Evolutionary conservation across 805 yeast genomes (phyloP).

Genomic region (Kregervanrija delftensis): DNA sequence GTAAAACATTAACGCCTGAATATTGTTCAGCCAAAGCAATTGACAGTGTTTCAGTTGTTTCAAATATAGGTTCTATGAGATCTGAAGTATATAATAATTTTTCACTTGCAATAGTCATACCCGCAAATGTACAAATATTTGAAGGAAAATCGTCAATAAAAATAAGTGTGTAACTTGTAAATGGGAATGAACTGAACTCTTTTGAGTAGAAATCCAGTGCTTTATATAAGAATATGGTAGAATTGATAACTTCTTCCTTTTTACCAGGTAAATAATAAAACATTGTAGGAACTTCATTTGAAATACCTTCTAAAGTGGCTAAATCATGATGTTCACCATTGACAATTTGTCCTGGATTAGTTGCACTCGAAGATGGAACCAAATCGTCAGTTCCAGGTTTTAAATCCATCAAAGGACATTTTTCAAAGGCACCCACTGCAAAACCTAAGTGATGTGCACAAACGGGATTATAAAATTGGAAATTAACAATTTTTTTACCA

Average conservation of each 20-base stretch:
- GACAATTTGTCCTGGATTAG: slow-evolving; percentile 14
- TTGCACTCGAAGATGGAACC: slow-evolving; percentile 21
- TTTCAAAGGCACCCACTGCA: slow-evolving; percentile 85
- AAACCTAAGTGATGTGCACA: slow-evolving; percentile 94
- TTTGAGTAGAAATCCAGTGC: slow-evolving; percentile 79
- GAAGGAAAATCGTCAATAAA: slow-evolving; percentile 56
- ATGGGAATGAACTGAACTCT: slow-evolving; percentile 92
- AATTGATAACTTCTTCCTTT: slow-evolving; percentile 51
- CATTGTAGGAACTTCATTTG: slow-evolving; percentile 43
- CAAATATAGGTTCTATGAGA: slow-evolving; percentile 70
- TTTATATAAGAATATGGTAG: slow-evolving; percentile 67
- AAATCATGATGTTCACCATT: too few relatives aligned
- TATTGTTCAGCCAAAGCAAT: slow-evolving; percentile 80
- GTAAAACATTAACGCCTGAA: slow-evolving; percentile 88
- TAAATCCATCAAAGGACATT: slow-evolving; percentile 44
- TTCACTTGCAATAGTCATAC: slow-evolving; percentile 57
- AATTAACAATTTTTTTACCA: slow-evolving; percentile 68
- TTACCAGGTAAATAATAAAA: slow-evolving; percentile 60
- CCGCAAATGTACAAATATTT: slow-evolving; percentile 61
- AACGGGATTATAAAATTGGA: slow-evolving; percentile 76
- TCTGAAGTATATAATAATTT: slow-evolving; percentile 63
- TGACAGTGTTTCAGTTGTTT: slow-evolving; percentile 60
- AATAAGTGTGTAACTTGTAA: slow-evolving; percentile 69
- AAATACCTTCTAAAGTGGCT: slow-evolving; percentile 5
- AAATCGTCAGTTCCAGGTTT: slow-evolving; percentile 26